Evolutionary conservation across 1,284 basidiomycete species (phyloP), one percentile per base, ranked within the genome.

Genomic region (Ustilago curta): DNA sequence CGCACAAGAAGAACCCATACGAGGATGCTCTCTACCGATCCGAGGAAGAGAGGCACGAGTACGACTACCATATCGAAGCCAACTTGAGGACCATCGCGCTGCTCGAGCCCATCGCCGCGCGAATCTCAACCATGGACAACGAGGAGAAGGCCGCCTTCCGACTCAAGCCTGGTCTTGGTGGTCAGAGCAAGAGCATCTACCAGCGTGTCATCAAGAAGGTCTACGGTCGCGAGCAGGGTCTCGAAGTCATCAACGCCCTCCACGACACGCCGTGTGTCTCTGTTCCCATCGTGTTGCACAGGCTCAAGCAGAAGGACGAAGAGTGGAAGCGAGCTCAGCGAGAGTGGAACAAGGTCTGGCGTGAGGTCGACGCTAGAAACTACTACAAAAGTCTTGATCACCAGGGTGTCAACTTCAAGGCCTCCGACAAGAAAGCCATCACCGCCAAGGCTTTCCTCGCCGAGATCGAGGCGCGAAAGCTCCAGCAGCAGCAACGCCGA

Each of bases 11-110:
- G 88, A 99, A 97, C 85, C 89, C 91, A 3, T 98, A 93, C 85
- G 97, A 99, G 86, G 95, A 98, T 82, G 93, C 93, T 0, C 88
- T 99, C 61, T 95, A 99, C 87, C 93, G 93, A 85, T 92, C 93
- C 78, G 97, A 99, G 85, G 97, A 99, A 85, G 97, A 99, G 85
- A 91, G 97, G 27, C 94, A 98, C 87, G 97, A 99, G 86, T 99
- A 95, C 86, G 95, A 97, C 82, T 96, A 97, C 78, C 93, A 97
- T 82, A 91, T 99, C 56, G 95, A 98, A 84, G 94, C 92, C 43
- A 91, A 98, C 80, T 87, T 91, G 19, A 91, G 95, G 49, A 98
- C 95, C 11, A 97, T 98, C 82, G 91, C 93, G 1, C 87, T 97
- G 48, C 90, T 99, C 61, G 95, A 98, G 84, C 95, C 95, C 2